Conservation (phyloP, 2,329 filamentous ascomycete species). For the Thelonectria blattea region DNA sequence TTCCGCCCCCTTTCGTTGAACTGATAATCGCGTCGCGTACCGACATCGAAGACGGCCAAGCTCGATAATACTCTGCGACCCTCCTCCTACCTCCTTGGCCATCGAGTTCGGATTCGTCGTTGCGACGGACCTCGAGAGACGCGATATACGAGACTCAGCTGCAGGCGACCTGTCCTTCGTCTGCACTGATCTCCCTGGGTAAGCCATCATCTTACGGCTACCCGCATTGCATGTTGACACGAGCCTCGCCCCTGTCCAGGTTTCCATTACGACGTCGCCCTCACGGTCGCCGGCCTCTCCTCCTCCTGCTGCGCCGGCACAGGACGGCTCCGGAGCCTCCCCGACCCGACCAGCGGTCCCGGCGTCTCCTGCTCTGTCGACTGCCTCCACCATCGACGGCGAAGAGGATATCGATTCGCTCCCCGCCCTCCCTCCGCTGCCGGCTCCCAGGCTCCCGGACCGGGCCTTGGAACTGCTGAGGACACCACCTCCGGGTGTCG, state of each 20-base stretch:
- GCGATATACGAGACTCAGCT: constrained; percentile 57
- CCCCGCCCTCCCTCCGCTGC: constrained; percentile 64
- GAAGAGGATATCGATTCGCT: constrained; percentile 61
- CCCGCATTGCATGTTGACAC: constrained; percentile 33
- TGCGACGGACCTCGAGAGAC: constrained; percentile 38
- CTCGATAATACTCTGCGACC: constrained; percentile 24
- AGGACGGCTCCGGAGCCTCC: constrained; percentile 57
- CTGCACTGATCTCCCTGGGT: constrained; percentile 68
- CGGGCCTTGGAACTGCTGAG: constrained; percentile 61
- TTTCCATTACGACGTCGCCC: constrained; percentile 62
- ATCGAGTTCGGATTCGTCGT: constrained; percentile 35
- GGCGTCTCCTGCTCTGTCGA: constrained; percentile 65
- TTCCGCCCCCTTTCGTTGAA: constrained; percentile 36
- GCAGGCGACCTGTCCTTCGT: constrained; percentile 65
- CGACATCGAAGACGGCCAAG: constrained; percentile 24
- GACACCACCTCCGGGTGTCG: constrained; percentile 52
- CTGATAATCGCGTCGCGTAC: constrained; percentile 44
- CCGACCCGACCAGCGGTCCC: constrained; percentile 47
- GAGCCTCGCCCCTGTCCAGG: constrained; percentile 36
- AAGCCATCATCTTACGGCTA: constrained; percentile 36
- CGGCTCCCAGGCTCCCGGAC: constrained; percentile 62
- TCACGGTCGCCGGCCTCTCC: constrained; percentile 53
- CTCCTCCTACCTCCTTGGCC: constrained; percentile 21
- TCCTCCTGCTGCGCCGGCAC: constrained; percentile 65
- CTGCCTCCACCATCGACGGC: constrained; percentile 66